Percentiles rank a stretch among this genome's conserved stretches.
These are phyloP conservation scores for Raphanus hybrid DNA, from an alignment of 441 rosid genomes.

Conservation along the genomic window DNA sequence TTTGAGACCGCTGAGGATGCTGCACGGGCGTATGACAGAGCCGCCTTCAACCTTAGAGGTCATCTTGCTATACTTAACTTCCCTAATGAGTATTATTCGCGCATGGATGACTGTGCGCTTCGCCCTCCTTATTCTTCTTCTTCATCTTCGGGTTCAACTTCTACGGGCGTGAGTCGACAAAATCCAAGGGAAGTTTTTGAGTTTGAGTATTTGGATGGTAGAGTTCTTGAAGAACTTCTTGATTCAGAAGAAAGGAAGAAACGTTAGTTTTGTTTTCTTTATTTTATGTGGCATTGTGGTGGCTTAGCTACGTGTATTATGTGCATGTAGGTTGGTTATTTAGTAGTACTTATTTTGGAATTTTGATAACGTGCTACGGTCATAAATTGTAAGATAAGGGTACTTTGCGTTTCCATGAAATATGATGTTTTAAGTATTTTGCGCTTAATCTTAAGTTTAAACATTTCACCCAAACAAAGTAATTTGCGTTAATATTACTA, in stretches of 20 bases:
- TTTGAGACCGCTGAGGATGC: slow-evolving; percentile 60
- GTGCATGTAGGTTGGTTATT: slow-evolving; percentile 36
- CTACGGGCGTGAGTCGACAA: slow-evolving; percentile 39
- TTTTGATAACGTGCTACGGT: slow-evolving; percentile 14
- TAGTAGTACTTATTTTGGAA: slow-evolving; percentile 18
- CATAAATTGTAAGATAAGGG: slow-evolving; percentile 16
- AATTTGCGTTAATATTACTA: too few species aligned
- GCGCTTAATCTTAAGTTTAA: not conserved
- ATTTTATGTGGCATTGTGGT: slow-evolving; percentile 20
- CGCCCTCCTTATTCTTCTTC: slow-evolving; percentile 42
- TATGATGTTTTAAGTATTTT: not conserved
- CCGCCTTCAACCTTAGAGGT: slow-evolving; percentile 59
- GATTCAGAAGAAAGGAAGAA: slow-evolving; percentile 49
- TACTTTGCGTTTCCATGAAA: slow-evolving; percentile 25
- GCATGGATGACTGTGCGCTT: slow-evolving; percentile 30
- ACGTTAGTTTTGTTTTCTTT: slow-evolving; percentile 24
- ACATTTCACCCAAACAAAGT: too few species aligned
- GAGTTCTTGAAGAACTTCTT: slow-evolving; percentile 79
- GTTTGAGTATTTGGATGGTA: slow-evolving; percentile 73
- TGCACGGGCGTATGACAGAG: slow-evolving; percentile 61
- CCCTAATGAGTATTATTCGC: slow-evolving; percentile 51
- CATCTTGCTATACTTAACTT: slow-evolving; percentile 60
- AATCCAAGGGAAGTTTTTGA: slow-evolving; percentile 57
- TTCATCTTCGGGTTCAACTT: slow-evolving; percentile 33
- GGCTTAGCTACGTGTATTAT: slow-evolving; percentile 27